Percentiles rank a stretch among this genome's conserved stretches.
These are phyloP conservation scores for Rhizopogon vesiculosus DNA, from an alignment of 768 basidiomycete species.

Conservation along the genomic window DNA sequence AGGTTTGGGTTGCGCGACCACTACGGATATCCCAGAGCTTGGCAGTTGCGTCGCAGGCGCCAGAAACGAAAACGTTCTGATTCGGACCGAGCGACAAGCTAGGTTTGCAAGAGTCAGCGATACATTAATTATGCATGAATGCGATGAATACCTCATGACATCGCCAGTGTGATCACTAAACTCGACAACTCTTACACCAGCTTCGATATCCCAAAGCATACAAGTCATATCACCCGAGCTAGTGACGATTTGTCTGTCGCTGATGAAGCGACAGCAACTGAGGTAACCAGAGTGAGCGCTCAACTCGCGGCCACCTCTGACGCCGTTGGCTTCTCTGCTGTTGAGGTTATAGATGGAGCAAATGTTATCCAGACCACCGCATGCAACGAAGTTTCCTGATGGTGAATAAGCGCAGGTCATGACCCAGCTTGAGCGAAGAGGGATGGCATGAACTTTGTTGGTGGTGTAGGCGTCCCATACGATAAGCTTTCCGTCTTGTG, in stretches of 20 bases:
- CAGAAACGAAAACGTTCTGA: slow-evolving; percentile 96
- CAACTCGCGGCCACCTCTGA: slow-evolving; percentile 90
- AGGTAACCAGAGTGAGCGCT: slow-evolving; percentile 98
- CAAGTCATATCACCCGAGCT: slow-evolving; percentile 99
- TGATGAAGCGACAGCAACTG: slow-evolving; percentile 97
- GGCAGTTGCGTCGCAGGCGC: slow-evolving; percentile 96
- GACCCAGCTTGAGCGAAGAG: slow-evolving; percentile 96
- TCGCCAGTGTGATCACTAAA: slow-evolving; percentile 99
- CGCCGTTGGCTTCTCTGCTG: slow-evolving; percentile 64
- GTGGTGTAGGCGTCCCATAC: slow-evolving; percentile 99
- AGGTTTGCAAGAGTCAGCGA: slow-evolving; percentile 11
- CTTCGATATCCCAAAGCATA: slow-evolving; percentile 99
- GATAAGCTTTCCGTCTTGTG: slow-evolving; percentile 98
- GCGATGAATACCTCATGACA: slow-evolving; percentile 88
- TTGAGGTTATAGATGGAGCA: slow-evolving; percentile 97
- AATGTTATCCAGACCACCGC: slow-evolving; percentile 98
- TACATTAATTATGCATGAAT: background rate
- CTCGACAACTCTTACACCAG: slow-evolving; percentile 94
- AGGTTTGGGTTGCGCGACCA: slow-evolving; percentile 97
- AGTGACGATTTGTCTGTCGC: slow-evolving; percentile 97
- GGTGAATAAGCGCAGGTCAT: slow-evolving; percentile 99
- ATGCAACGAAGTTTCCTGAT: slow-evolving; percentile 95
- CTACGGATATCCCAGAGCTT: slow-evolving; percentile 99
- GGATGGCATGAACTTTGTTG: slow-evolving; percentile 99
- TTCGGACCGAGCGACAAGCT: slow-evolving; percentile 94